phyloP scores from a whole-genome alignment of 2,329 filamentous ascomycete species.

The Penicillium sp. region DNA sequence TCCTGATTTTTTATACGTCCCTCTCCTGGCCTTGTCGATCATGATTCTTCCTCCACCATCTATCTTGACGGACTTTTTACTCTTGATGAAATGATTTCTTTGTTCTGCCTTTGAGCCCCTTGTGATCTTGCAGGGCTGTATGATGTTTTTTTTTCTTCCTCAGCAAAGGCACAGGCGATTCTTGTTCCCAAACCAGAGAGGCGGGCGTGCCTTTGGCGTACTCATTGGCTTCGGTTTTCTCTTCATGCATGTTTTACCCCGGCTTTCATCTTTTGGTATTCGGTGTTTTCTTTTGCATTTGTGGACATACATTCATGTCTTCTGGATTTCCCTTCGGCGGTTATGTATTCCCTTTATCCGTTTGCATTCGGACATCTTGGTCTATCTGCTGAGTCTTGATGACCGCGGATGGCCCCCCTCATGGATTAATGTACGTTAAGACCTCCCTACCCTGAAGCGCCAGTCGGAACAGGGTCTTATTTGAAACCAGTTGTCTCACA shows the following conservation, averaged over 20 bases:
- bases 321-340: conserved; percentile 27
- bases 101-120: conserved; percentile 17
- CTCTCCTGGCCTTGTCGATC: conserved; percentile 9
- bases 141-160: conserved; percentile 22
- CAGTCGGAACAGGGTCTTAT: conserved; percentile 39
- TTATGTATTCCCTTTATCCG: conserved; percentile 25
- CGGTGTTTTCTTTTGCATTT: conserved; percentile 30
- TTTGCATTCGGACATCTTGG: conserved; percentile 36
- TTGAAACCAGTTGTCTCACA: conserved; percentile 45
- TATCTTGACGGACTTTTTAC: conserved; percentile 18
- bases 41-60: conserved; percentile 22
- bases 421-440: conserved; percentile 48
- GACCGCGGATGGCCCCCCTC: conserved; percentile 30
- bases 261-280: conserved; percentile 12
- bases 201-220: conserved; percentile 35
- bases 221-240: conserved; percentile 24
- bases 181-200: conserved; percentile 27
- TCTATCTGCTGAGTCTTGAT: conserved; percentile 32
- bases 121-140: conserved; percentile 23
- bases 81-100: conserved; percentile 30
- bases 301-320: conserved; percentile 32
- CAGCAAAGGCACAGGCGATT: conserved; percentile 30
- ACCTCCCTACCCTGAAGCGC: conserved; percentile 43
- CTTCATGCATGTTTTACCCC: conserved; percentile 20
- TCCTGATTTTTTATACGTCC: conserved; percentile 21